phyloP scores from a whole-genome alignment of 2,329 filamentous ascomycete species.

The Diatrype stigma region DNA sequence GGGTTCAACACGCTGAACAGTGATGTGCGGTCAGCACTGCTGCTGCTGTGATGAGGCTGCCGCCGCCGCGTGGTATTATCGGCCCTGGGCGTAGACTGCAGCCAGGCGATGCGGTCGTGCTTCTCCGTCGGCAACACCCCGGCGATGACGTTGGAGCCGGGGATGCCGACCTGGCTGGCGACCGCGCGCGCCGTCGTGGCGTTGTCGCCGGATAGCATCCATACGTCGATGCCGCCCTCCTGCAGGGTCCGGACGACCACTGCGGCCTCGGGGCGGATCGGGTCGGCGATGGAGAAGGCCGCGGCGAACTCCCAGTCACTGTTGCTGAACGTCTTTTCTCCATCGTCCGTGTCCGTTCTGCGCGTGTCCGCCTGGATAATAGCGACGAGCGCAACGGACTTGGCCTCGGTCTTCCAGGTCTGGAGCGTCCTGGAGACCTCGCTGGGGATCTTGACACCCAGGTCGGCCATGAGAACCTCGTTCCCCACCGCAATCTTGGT shows the following conservation, averaged over 20 bases:
- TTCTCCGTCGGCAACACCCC: constrained; percentile 85
- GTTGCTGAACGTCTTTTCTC: neutral
- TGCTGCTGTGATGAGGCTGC: neutral
- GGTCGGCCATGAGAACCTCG: constrained; percentile 60
- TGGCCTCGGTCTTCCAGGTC: constrained; percentile 58
- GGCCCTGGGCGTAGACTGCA: constrained; percentile 50
- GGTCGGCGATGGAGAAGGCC: constrained; percentile 74
- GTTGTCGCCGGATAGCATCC: constrained; percentile 94
- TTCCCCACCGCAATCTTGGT: constrained; percentile 65
- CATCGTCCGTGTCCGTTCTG: neutral
- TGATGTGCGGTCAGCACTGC: constrained; percentile 13
- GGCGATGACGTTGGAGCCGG: constrained; percentile 70
- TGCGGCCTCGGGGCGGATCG: constrained; percentile 69
- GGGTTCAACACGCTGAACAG: neutral
- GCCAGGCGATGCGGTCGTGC: constrained; percentile 62
- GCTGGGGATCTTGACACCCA: constrained; percentile 35
- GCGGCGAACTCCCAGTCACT: constrained; percentile 52
- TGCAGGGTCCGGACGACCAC: constrained; percentile 62
- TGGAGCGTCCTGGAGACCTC: constrained; percentile 36
- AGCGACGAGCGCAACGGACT: constrained; percentile 60
- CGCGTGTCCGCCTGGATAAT: constrained; percentile 33
- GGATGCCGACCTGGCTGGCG: constrained; percentile 71
- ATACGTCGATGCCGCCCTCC: constrained; percentile 66
- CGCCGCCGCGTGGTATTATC: constrained; percentile 7
- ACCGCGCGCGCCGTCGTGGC: constrained; percentile 78